phyloP scores from a whole-genome alignment of 164 flowering plant species.

The Tinospora cordifolia region DNA sequence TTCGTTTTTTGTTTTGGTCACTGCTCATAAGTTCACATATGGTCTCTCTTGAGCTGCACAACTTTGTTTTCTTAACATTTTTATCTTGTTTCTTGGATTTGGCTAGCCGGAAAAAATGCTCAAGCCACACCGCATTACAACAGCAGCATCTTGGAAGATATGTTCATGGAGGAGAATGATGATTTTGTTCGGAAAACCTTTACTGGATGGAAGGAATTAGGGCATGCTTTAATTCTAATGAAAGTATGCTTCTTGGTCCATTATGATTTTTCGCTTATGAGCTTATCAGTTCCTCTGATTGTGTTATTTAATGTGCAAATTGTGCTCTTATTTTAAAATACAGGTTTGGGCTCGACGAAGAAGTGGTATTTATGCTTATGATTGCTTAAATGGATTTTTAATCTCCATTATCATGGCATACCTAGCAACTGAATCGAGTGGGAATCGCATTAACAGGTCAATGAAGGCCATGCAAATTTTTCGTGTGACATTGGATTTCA shows the following conservation, averaged over 20 bases:
- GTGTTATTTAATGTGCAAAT: neutral
- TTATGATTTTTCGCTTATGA: neutral
- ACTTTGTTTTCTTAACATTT: neutral
- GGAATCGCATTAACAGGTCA: slow-evolving; percentile 41
- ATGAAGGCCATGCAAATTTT: slow-evolving; percentile 75
- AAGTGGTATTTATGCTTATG: slow-evolving; percentile 55
- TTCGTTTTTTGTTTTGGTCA: neutral
- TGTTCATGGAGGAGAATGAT: slow-evolving; percentile 62
- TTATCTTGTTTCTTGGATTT: slow-evolving; percentile 4
- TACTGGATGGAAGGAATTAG: slow-evolving; percentile 59
- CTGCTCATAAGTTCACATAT: neutral
- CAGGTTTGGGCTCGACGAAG: slow-evolving; percentile 93
- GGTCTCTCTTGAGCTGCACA: neutral
- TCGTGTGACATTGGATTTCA: slow-evolving; percentile 62
- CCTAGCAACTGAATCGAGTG: slow-evolving; percentile 48
- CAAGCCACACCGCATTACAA: slow-evolving; percentile 73
- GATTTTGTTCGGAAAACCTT: slow-evolving; percentile 42
- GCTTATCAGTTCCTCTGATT: neutral
- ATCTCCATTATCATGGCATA: slow-evolving; percentile 58
- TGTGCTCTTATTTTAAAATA: slow-evolving; percentile 12
- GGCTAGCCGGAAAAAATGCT: slow-evolving; percentile 24
- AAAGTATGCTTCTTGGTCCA: slow-evolving; percentile 41
- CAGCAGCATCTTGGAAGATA: slow-evolving; percentile 84
- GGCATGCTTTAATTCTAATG: slow-evolving; percentile 61
- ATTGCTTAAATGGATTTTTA: slow-evolving; percentile 80